Conservation (phyloP, 2,329 filamentous ascomycete species). For the Dothiorella sarmentorum region DNA sequence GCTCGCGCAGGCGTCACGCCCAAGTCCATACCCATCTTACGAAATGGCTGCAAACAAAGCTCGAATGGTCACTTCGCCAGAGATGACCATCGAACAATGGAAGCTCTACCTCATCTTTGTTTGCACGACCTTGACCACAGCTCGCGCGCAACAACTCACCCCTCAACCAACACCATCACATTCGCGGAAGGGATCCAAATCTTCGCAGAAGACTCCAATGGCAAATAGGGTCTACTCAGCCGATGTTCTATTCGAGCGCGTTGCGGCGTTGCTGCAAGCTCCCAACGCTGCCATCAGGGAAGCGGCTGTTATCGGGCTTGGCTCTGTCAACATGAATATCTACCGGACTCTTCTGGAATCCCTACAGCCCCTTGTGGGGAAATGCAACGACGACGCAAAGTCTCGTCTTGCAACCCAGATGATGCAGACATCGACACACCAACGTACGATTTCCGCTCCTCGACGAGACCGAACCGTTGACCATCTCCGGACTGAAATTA, state of each 20-base stretch:
- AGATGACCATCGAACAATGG: constrained; percentile 94
- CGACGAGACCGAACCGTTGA: constrained; percentile 81
- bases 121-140: constrained; percentile 87
- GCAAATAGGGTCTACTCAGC: constrained; percentile 84
- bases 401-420: constrained; percentile 55
- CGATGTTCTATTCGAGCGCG: constrained; percentile 81
- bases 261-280: constrained; percentile 81
- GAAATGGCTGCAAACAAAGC: constrained; percentile 59
- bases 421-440: constrained; percentile 54
- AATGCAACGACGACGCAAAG: constrained; percentile 85
- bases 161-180: constrained; percentile 65
- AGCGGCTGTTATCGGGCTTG: constrained; percentile 85
- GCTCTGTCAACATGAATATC: constrained; percentile 91
- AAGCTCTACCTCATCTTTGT: constrained; percentile 96
- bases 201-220: constrained; percentile 51
- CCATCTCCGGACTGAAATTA: constrained; percentile 85
- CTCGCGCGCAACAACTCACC: constrained; percentile 62
- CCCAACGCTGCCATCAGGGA: constrained; percentile 78
- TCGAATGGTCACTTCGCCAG: constrained; percentile 64
- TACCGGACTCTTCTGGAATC: constrained; percentile 89
- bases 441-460: constrained; percentile 78
- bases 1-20: constrained; percentile 64
- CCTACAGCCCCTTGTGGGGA: constrained; percentile 77
- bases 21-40: constrained; percentile 54
- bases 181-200: constrained; percentile 75